These are phyloP conservation scores for Backusella macrospora DNA, from an alignment of 192 early-diverging fungal species.

Conservation along the genomic window DNA sequence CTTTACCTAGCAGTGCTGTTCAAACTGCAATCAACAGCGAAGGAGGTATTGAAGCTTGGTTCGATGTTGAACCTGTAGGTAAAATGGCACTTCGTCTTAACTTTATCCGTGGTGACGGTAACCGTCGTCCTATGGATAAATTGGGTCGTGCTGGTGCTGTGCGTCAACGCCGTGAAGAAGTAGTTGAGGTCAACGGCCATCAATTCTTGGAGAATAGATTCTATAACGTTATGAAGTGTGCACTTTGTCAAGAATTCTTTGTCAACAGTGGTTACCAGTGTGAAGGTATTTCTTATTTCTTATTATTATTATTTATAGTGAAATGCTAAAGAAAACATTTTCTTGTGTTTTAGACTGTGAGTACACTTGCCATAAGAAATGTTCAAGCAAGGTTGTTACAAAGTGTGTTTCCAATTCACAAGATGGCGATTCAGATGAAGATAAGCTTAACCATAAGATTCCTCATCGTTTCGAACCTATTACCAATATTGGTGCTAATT, in stretches of 20 bases:
- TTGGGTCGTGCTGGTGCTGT: slow-evolving; percentile 78
- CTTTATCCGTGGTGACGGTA: slow-evolving; percentile 63
- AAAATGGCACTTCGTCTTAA: slow-evolving; percentile 84
- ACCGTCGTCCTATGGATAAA: slow-evolving; percentile 53
- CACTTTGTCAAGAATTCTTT: slow-evolving; percentile 92
- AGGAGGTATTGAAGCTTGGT: slow-evolving; percentile 76
- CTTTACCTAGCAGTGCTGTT: not conserved
- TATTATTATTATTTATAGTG: slow-evolving; percentile 26
- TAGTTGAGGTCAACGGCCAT: slow-evolving; percentile 88
- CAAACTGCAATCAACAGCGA: not conserved
- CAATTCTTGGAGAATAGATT: slow-evolving; percentile 88
- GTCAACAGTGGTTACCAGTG: slow-evolving; percentile 93
- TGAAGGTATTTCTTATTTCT: slow-evolving; percentile 59
- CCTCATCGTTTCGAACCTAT: slow-evolving; percentile 92
- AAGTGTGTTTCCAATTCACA: slow-evolving; percentile 84
- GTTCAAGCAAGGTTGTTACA: slow-evolving; percentile 77
- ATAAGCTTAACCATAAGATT: slow-evolving; percentile 85
- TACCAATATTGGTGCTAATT: slow-evolving; percentile 80
- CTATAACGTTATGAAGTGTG: slow-evolving; percentile 98
- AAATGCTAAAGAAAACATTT: not conserved
- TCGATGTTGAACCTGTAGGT: slow-evolving; percentile 93
- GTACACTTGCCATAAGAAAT: slow-evolving; percentile 91
- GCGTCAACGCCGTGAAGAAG: slow-evolving; percentile 78
- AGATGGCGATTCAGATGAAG: slow-evolving; percentile 66
- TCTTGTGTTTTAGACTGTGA: slow-evolving; percentile 73